Base-by-base conservation (phyloP, 1,284 basidiomycete genomes). In the Leccinum fuscescens region DNA sequence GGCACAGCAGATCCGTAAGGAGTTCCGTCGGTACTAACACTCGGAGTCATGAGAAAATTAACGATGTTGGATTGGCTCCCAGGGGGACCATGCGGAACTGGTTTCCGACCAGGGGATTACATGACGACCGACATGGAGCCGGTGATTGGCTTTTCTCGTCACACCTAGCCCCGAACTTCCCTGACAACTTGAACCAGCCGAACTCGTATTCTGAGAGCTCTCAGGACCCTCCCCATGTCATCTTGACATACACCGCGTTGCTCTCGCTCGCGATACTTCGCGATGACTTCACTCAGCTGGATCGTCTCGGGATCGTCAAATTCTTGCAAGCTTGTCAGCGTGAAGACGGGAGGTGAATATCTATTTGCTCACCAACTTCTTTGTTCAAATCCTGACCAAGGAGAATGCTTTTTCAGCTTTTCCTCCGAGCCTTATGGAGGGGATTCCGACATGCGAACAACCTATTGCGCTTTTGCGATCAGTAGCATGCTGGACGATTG, bases 211-310 rank as follows among this genome's bases (percentile, higher is more conserved):
- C 76, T 4, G 76, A 81, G 55, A 33, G 20, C 17, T 71, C 69
- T 80, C 65, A 83, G 64, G 84, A 92, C 63, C 81, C 83, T 4
- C 89, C 92, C 0, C 91, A 96, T 72, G 78, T 96, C n/a, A 93
- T 96, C 60, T 92, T 94, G 82, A 94, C 94, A 7, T 97, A 97
- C 70, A 93, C 93, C 1, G 92, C 94, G 0, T 72, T 97, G 3
- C 76, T 95, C 2, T 82, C 85, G 0, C 85, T 97, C 4, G 86
- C 90, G 0, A 88, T 96, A 62, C 81, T 97, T 6, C 82, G 89
- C n/a, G 93, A 94, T 66, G 86, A 92, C 65, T 88, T 94, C 65
- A 74, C 80, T 49, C 76, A 77, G 53, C 78, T 96, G 17, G 84
- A 96, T 68, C 79, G 86, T 50, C 44, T 73, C 2, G 90, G 87